Evolutionary conservation across 306 rosid species (phyloP).

Genomic region (Bauhinia variegata): DNA sequence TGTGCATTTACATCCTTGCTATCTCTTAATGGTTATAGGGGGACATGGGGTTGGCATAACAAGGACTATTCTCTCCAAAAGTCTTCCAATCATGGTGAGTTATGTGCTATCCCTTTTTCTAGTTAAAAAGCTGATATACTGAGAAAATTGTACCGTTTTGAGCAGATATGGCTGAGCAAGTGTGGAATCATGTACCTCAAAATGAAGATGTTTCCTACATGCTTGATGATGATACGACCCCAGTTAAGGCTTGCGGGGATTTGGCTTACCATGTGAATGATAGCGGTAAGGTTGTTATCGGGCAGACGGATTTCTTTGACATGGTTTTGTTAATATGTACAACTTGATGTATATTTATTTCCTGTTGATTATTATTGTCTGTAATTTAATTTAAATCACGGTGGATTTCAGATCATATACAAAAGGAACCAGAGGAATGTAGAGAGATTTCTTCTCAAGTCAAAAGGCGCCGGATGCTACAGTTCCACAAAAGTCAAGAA

Average conservation of each 20-base stretch:
- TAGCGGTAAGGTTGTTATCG: slow-evolving; percentile 46
- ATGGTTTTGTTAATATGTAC: slow-evolving; percentile 16
- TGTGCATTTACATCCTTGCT: slow-evolving; percentile 12
- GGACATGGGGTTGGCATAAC: slow-evolving; percentile 66
- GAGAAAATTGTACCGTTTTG: slow-evolving; percentile 31
- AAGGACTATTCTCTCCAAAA: slow-evolving; percentile 49
- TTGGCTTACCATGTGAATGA: slow-evolving; percentile 54
- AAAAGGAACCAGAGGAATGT: slow-evolving; percentile 54
- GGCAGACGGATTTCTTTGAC: slow-evolving; percentile 12
- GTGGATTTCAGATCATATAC: slow-evolving; percentile 52
- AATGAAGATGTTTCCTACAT: slow-evolving; percentile 64
- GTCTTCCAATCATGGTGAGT: slow-evolving; percentile 54
- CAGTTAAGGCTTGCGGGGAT: slow-evolving; percentile 83
- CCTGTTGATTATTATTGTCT: slow-evolving; percentile 18
- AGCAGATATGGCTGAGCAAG: slow-evolving; percentile 54
- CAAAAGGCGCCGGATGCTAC: slow-evolving; percentile 87
- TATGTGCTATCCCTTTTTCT: slow-evolving; percentile 4
- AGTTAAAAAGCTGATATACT: slow-evolving; percentile 7
- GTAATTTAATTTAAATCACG: slow-evolving; percentile 29
- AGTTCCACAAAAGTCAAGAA: slow-evolving; percentile 50
- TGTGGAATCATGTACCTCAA: slow-evolving; percentile 68
- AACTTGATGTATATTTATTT: slow-evolving; percentile 11
- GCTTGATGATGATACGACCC: slow-evolving; percentile 88
- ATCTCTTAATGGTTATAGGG: slow-evolving; percentile 44
- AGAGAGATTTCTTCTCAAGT: slow-evolving; percentile 66